Conservation (phyloP, 331 rosid species). For the Acacia pycnantha region DNA sequence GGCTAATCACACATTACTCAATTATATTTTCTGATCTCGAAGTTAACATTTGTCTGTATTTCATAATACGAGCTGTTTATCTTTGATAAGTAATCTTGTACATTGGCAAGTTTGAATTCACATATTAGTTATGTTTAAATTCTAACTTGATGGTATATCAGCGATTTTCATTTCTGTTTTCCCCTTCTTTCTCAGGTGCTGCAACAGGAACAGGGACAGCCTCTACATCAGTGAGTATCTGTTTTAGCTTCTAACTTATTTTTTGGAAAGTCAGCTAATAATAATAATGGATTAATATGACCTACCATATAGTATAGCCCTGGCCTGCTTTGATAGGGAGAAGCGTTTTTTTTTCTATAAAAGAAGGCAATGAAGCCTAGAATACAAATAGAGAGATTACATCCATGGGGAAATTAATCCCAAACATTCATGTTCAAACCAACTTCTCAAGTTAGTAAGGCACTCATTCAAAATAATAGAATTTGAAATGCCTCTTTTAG, state of each 20-base stretch:
- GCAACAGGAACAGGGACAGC: constrained; percentile 77
- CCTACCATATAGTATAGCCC: not conserved
- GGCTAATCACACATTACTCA: not conserved
- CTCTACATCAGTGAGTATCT: constrained; percentile 67
- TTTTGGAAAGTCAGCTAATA: constrained; percentile 11
- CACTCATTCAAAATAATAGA: too few species aligned
- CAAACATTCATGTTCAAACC: too few species aligned
- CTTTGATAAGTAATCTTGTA: not conserved
- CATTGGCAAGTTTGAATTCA: not conserved
- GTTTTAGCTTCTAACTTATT: constrained; percentile 14
- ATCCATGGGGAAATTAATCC: too few species aligned
- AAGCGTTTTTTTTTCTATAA: too few species aligned
- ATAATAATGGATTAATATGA: not conserved
- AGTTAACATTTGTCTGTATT: too few species aligned
- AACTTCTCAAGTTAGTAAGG: too few species aligned
- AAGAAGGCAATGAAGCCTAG: too few species aligned
- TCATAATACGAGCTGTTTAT: not conserved
- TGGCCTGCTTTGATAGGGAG: not conserved
- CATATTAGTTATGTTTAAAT: not conserved
- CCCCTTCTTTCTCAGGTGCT: constrained; percentile 49
- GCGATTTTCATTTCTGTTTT: not conserved
- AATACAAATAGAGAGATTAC: too few species aligned
- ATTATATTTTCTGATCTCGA: not conserved
- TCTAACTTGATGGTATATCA: not conserved
- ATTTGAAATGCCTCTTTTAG: too few species aligned